A percentile compares a stretch with the other conserved stretches of the same genome.
phyloP scores from a whole-genome alignment of 1,284 basidiomycete species.

The Irpex sp. region DNA sequence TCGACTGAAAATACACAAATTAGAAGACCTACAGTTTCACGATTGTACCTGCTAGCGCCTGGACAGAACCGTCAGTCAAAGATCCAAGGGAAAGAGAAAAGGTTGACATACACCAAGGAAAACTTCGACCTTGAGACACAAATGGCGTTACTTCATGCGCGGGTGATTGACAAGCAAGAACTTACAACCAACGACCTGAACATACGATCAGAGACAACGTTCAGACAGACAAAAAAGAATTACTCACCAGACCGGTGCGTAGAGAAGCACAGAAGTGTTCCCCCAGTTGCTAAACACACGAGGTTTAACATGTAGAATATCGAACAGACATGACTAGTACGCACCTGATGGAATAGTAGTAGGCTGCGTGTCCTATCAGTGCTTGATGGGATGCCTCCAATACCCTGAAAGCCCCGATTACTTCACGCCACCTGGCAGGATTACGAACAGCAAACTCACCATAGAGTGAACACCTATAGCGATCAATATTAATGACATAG shows the following conservation, averaged over 20 bases:
- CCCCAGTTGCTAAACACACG: constrained; percentile 41
- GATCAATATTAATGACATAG: not conserved
- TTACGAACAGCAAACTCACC: constrained; percentile 31
- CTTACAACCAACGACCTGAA: constrained; percentile 49
- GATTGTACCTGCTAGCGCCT: constrained; percentile 57
- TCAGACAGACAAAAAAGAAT: not conserved
- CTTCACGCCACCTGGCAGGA: not conserved
- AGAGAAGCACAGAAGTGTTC: constrained; percentile 36
- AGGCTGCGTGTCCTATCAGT: constrained; percentile 54
- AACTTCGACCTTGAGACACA: constrained; percentile 47
- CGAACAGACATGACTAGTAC: constrained; percentile 16
- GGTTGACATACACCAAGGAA: constrained; percentile 46
- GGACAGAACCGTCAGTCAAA: not conserved
- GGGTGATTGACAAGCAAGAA: constrained; percentile 1
- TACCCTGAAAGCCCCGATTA: constrained; percentile 31
- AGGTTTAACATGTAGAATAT: not conserved
- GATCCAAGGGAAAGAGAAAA: not conserved
- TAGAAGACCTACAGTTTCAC: constrained; percentile 54
- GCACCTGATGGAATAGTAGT: constrained; percentile 51
- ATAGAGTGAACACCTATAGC: constrained; percentile 40
- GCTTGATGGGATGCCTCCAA: constrained; percentile 50
- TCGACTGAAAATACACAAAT: not conserved
- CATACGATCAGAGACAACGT: not conserved
- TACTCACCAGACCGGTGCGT: constrained; percentile 45
- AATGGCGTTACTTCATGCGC: not conserved